Percentiles rank a stretch among this genome's conserved stretches.
These are phyloP conservation scores for Aleurites moluccanus DNA, from an alignment of 441 rosid species.

Conservation along the genomic window DNA sequence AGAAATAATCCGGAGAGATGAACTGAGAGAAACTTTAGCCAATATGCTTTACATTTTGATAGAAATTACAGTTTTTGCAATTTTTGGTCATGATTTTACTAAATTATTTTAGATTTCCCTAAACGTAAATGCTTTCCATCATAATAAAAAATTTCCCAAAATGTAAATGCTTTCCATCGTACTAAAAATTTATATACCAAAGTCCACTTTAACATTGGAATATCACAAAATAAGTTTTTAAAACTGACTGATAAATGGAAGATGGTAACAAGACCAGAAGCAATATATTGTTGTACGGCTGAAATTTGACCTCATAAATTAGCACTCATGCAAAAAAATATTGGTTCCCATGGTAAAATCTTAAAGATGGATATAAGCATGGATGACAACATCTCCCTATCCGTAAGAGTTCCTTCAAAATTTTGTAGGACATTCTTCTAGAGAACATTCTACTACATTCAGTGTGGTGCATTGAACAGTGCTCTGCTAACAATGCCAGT, in stretches of 20 bases:
- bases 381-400: not conserved
- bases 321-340: conserved; percentile 1
- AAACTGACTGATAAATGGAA: not conserved
- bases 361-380: conserved; percentile 9
- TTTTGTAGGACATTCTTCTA: not conserved
- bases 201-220: not conserved
- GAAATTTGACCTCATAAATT: conserved; percentile 6
- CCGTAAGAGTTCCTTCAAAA: not conserved
- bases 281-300: not conserved
- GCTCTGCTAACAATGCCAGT: conserved; percentile 71
- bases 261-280: not conserved
- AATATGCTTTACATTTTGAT: conserved; percentile 22
- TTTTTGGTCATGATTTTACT: conserved; percentile 4
- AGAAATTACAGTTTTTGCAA: conserved; percentile 25
- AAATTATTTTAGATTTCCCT: not conserved
- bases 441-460: conserved; percentile 1
- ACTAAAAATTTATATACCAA: not conserved
- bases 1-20: conserved; percentile 12
- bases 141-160: too few relatives aligned
- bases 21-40: conserved; percentile 24
- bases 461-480: conserved; percentile 48
- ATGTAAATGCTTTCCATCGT: not conserved
- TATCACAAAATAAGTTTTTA: not conserved
- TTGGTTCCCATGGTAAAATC: not conserved
- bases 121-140: too few relatives aligned